Conservation (phyloP, 2,329 filamentous ascomycete species). For the Cercospora sp. region DNA sequence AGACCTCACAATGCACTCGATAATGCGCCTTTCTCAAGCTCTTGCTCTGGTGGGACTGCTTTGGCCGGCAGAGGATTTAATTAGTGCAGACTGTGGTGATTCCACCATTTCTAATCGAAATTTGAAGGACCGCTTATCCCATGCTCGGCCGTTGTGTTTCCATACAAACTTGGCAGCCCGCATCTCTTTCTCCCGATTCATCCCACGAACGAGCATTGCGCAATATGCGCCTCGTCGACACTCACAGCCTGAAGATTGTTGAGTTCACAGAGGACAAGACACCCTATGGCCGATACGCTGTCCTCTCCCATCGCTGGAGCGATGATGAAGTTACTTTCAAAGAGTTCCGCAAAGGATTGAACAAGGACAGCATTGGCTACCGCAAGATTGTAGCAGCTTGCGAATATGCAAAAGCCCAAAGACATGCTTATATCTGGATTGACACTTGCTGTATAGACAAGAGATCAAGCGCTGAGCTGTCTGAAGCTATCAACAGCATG, state of each 20-base stretch:
- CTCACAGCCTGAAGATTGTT: conserved; percentile 4
- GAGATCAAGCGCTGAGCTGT: conserved; percentile 21
- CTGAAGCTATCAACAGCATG: conserved; percentile 8
- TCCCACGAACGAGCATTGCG: background rate
- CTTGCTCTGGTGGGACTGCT: too few species aligned
- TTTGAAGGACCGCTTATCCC: background rate
- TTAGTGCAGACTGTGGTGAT: too few species aligned
- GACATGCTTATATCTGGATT: conserved; percentile 22
- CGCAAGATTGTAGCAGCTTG: conserved; percentile 15
- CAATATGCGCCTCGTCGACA: conserved; percentile 7
- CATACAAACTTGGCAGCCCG: background rate
- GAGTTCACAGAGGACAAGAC: conserved; percentile 13
- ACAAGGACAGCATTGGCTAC: conserved; percentile 15
- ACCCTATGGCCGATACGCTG: conserved; percentile 13
- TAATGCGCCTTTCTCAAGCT: too few species aligned
- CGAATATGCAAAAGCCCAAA: conserved; percentile 7
- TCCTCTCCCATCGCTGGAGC: conserved; percentile 17
- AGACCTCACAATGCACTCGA: background rate
- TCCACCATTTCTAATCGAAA: background rate
- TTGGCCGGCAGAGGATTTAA: too few species aligned
- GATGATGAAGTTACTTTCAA: conserved; percentile 18
- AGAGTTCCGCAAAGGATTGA: conserved; percentile 8
- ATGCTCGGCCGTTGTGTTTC: too few species aligned
- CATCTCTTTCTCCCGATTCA: background rate
- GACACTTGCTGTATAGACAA: conserved; percentile 29